Conservation (phyloP, 371 early-diverging fungal species). For the Mucor irregularis region DNA sequence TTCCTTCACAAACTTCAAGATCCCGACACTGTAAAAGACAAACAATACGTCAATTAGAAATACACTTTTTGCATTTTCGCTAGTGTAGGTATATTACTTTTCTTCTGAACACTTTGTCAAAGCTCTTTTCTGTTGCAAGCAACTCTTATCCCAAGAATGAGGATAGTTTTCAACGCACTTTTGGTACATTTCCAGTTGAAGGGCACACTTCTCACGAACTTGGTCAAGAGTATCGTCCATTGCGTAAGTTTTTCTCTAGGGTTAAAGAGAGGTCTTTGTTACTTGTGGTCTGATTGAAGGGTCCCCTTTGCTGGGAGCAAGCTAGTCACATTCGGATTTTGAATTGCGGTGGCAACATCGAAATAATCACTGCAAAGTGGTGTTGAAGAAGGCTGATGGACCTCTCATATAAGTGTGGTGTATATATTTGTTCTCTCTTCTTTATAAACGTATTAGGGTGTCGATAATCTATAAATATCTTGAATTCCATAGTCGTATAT, state of each 20-base stretch:
- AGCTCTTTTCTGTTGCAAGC: slow-evolving; percentile 69
- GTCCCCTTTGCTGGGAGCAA: too few relatives aligned
- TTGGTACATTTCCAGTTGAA: slow-evolving; percentile 76
- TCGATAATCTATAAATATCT: too few relatives aligned
- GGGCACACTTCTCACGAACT: slow-evolving; percentile 79
- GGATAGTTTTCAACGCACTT: slow-evolving; percentile 77
- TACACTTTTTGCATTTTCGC: background rate
- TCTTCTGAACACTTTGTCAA: slow-evolving; percentile 83
- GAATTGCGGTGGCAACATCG: too few relatives aligned
- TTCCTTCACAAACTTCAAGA: slow-evolving; percentile 72
- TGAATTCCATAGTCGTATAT: too few relatives aligned
- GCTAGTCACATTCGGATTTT: too few relatives aligned
- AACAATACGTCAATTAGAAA: background rate
- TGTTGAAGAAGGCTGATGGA: too few relatives aligned
- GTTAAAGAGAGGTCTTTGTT: background rate
- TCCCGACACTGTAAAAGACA: slow-evolving; percentile 51
- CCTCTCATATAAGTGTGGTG: too few relatives aligned
- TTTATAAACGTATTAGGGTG: too few relatives aligned
- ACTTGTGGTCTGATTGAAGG: too few relatives aligned
- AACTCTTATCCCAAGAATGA: slow-evolving; percentile 71
- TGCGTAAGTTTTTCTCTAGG: background rate
- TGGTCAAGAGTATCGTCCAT: slow-evolving; percentile 74
- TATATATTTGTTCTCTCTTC: too few relatives aligned
- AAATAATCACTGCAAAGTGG: too few relatives aligned
- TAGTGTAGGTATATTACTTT: slow-evolving; percentile 49